Base-by-base conservation (phyloP, 345 rosid genomes). In the Lenwebbia sp. region DNA sequence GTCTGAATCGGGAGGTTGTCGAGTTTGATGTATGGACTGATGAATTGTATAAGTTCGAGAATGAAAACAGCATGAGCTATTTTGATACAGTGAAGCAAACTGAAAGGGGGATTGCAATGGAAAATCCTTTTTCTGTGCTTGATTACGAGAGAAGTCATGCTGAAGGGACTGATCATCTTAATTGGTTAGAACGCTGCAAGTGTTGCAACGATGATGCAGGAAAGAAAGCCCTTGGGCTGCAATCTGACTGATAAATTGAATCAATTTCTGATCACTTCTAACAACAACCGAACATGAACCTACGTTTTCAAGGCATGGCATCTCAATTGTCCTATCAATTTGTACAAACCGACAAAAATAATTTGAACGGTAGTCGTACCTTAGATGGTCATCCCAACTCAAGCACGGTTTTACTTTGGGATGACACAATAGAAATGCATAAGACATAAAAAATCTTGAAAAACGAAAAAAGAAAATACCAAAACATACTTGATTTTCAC, bases 141-240 rank as follows among this genome's bases (percentile, higher is more conserved):
- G 78, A 40, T 65, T 33, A 19, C 19, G 13, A 70, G 78, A 33
- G 22, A 8, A 17, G 25, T 9, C 17, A 5, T 65, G 25, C 25
- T 8, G 3, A 33, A 21, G 37, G 44, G 76, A 65, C 6, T 19
- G 23, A 62, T 30, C 76, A 14, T 30, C 40, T 28, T 60, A 13
- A 57, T 0, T 0, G 28, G 1, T 56, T 0, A 25, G 7, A 11
- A 57, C 14, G 30, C 0, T 13, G 30, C 30, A 12, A 57, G 7
- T 11, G 7, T 11, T 57, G 62, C 62, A 57, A 13, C 15, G 28
- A 56, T 25, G 14, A 0, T 23, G 3, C n/a, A 10, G n/a, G 2
- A 56, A 57, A 17, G 76, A 33, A 33, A 65, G 25, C 44, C 41
- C 41, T 33, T 17, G 23, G 4, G 44, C 2, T 5, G 7, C 44